Evolutionary conservation across 345 rosid genomes (phyloP), one percentile per base, ranked within the genome.

Genomic region (Nasturtium officinale): DNA sequence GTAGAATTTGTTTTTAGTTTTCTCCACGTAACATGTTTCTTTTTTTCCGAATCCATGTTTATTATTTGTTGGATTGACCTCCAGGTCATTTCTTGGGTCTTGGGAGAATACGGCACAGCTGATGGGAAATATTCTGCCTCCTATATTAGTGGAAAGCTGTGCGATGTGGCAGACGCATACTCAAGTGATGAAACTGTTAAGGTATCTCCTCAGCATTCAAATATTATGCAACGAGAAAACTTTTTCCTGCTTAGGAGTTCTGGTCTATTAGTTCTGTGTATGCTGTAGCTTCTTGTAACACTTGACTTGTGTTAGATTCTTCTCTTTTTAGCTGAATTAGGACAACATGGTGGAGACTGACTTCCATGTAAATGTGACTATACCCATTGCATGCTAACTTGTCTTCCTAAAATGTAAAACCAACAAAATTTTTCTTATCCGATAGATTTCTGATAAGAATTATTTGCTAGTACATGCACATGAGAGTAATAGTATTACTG

Each of bases 61-160:
- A 48, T 66, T 55, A 73, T 33, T 33, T 67, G 47, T 59, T 46
- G 78, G 37, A 25, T 80, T 78, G 76, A 79, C 46, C 81, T 67
- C n/a, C 81, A 95, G 99, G 92, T 95, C 66, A 90, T 91, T 71
- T 95, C 98, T 76, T 95, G 99, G 98, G 98, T 91, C 50, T 69
- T 89, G 82, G 99, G 99, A 75, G 98, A 95, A 71, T 95, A 90
- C 61, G 98, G 98, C 69, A 87, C 92, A 43, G 89, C 92, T 63
- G 91, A 89, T 75, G 92, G 91, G 65, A 88, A 87, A 76, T 89
- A 85, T 75, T 86, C 99, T 67, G 86, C 92, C 46, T 88, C 92
- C 37, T 89, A 91, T 61, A 82, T 91, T 45, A 84, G 90, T 30
- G 97, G 99, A 81, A 95, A 91, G 79, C 78, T 95, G 25, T 91